Conservation (phyloP, 306 rosid species). For the Glycyrrhiza uralensis region DNA sequence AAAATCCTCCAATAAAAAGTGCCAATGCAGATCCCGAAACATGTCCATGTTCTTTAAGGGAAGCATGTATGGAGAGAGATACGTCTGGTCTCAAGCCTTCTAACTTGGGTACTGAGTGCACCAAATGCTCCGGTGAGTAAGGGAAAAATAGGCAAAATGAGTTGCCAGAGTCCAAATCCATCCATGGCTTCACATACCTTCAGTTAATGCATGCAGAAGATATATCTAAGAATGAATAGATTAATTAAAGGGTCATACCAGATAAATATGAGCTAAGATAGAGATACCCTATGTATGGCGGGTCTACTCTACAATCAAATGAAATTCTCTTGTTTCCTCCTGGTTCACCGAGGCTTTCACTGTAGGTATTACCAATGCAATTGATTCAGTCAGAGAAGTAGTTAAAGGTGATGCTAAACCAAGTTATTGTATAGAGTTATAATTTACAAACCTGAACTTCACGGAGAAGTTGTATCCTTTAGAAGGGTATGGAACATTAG, state of each 20-base stretch:
- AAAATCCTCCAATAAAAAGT: conserved; percentile 86
- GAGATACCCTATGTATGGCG: conserved; percentile 85
- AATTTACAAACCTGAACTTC: conserved; percentile 68
- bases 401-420: conserved; percentile 13
- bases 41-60: conserved; percentile 53
- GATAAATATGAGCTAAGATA: conserved; percentile 6
- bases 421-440: conserved; percentile 7
- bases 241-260: background rate
- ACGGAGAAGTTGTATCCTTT: conserved; percentile 88
- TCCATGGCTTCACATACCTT: conserved; percentile 88
- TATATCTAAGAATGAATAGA: conserved; percentile 14
- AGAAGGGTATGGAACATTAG: conserved; percentile 78
- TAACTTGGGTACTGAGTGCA: conserved; percentile 58
- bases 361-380: conserved; percentile 27
- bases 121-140: conserved; percentile 86
- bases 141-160: conserved; percentile 89
- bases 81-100: conserved; percentile 69
- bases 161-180: conserved; percentile 65
- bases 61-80: conserved; percentile 62
- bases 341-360: conserved; percentile 40
- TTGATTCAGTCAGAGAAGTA: conserved; percentile 17
- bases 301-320: conserved; percentile 80
- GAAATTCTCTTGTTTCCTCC: conserved; percentile 41
- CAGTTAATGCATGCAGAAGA: conserved; percentile 27
- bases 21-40: conserved; percentile 77